Conservation (phyloP, 1,284 basidiomycete genomes). For the Tetrapyrgos nigripes region DNA sequence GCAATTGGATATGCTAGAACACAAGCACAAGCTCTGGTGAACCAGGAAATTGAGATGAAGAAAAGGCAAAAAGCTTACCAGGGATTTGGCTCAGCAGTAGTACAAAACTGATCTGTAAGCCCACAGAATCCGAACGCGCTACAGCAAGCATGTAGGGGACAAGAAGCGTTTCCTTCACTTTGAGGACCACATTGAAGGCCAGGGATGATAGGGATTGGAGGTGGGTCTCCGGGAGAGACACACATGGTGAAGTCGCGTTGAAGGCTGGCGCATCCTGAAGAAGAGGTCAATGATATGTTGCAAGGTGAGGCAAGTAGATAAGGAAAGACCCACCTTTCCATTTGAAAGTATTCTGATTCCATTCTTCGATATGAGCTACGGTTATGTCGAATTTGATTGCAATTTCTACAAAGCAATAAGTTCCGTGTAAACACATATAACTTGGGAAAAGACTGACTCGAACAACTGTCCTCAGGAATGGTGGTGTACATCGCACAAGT, state of each 20-base stretch:
- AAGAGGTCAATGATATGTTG: no score
- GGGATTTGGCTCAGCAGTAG: constrained; percentile 3
- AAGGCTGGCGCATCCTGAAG: constrained; percentile 21
- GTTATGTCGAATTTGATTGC: constrained; percentile 16
- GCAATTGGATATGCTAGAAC: constrained; percentile 13
- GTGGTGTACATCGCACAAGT: constrained; percentile 15
- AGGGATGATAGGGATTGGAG: constrained; percentile 20
- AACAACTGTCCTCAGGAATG: constrained; percentile 18
- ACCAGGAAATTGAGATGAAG: background rate
- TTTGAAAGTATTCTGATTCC: constrained; percentile 19
- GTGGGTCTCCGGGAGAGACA: constrained; percentile 19
- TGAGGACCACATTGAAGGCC: constrained; percentile 21
- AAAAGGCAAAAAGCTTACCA: background rate
- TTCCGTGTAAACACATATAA: no score
- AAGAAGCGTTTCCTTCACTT: constrained; percentile 2
- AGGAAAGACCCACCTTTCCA: constrained; percentile 18
- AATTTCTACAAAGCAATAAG: constrained; percentile 3
- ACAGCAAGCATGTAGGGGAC: constrained; percentile 18
- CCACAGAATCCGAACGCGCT: constrained; percentile 21
- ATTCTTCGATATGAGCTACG: constrained; percentile 16
- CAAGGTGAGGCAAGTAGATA: no score
- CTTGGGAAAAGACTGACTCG: constrained; percentile 3
- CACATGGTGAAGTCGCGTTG: constrained; percentile 17
- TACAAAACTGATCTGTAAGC: constrained; percentile 18
- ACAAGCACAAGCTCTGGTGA: background rate